A percentile compares a stretch with the other conserved stretches of the same genome.
Conservation (phyloP, 441 rosid genomes). For the Francoa sonchifolia region DNA sequence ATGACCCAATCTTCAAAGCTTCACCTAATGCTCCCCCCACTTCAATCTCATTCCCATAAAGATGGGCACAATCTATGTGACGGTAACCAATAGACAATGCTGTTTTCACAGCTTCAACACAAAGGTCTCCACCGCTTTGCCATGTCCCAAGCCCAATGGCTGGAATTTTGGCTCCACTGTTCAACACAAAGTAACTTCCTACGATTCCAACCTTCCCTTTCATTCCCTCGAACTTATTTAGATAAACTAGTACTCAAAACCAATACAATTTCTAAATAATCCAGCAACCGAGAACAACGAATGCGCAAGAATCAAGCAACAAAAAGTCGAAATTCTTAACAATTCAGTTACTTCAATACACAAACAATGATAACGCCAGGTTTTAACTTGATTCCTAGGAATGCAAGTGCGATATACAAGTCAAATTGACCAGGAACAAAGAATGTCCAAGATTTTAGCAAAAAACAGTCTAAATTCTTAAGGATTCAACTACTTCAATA, state of each 20-base stretch:
- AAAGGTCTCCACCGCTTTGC: slow-evolving; percentile 53
- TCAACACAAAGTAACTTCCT: slow-evolving; percentile 32
- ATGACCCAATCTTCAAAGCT: slow-evolving; percentile 28
- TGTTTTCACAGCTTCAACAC: slow-evolving; percentile 39
- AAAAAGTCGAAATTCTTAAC: slow-evolving; percentile 3
- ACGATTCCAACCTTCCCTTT: slow-evolving; percentile 27
- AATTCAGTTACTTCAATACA: too few relatives aligned
- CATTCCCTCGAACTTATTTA: slow-evolving; percentile 17
- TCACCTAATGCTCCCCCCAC: slow-evolving; percentile 46
- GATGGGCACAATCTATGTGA: slow-evolving; percentile 54
- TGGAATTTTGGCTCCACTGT: slow-evolving; percentile 46
- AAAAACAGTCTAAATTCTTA: too few relatives aligned
- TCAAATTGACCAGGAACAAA: too few relatives aligned
- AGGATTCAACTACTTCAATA: too few relatives aligned
- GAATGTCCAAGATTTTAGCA: too few relatives aligned
- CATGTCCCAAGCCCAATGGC: slow-evolving; percentile 56
- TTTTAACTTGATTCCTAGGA: too few relatives aligned
- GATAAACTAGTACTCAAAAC: too few relatives aligned
- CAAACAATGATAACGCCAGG: too few relatives aligned
- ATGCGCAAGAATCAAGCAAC: not conserved
- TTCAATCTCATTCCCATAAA: slow-evolving; percentile 46
- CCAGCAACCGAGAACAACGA: not conserved
- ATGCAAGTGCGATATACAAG: too few relatives aligned
- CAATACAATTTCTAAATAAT: not conserved
- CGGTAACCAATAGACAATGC: slow-evolving; percentile 46